Conservation (phyloP, 2,329 filamentous ascomycete genomes). For the Calonectria fujianensis region DNA sequence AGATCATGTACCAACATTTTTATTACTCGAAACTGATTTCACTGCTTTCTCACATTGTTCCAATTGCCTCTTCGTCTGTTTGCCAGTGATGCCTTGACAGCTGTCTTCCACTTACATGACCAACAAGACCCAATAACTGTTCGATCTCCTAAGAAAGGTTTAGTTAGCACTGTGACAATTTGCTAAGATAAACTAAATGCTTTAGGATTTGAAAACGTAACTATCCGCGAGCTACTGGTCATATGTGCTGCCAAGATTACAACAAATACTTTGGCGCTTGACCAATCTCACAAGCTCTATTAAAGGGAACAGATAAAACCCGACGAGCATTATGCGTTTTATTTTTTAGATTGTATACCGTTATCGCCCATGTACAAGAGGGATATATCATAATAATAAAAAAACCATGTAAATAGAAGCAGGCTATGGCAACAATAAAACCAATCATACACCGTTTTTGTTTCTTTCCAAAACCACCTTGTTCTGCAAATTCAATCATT, state of each 20-base stretch:
- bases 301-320: background rate
- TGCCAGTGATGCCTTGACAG: background rate
- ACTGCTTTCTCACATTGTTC: background rate
- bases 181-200: background rate
- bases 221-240: background rate
- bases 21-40: background rate
- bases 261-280: background rate
- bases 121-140: background rate
- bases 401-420: background rate
- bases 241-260: background rate
- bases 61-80: background rate
- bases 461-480: background rate
- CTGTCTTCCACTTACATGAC: background rate
- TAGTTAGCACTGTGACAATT: background rate
- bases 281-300: background rate
- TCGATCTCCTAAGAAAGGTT: background rate
- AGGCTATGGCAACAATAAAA: background rate
- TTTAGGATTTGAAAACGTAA: background rate
- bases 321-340: background rate
- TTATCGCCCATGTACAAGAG: background rate
- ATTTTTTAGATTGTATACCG: background rate
- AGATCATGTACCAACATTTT: background rate
- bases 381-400: background rate
- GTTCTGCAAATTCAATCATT: background rate
- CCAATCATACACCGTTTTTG: background rate